Evolutionary conservation across 2,329 filamentous ascomycete genomes (phyloP), one percentile per base, ranked within the genome.

Genomic region (Neospermospora avenae): DNA sequence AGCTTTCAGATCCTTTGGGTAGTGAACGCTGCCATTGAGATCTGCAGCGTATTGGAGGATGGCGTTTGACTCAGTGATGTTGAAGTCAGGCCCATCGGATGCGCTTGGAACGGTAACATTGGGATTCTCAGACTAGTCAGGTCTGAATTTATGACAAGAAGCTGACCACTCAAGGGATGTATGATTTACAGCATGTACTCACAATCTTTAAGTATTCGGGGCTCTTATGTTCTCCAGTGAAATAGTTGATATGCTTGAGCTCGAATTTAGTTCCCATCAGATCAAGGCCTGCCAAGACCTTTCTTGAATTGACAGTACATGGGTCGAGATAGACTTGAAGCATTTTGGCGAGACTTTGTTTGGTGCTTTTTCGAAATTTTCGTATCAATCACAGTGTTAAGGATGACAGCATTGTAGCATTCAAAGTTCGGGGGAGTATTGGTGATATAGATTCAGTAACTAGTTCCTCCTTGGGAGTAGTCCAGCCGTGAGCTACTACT

Each of bases 11-110:
- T 64, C 60, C 22, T 57, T 62, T 10, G 62, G 62, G 51, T 64
- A 64, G 25, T 60, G n/a, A 18, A 48, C 10, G n/a, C 24, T 45
- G 13, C 44, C 39, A n/a, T 34, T 28, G 25, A 56, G 51, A 34
- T 64, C 62, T 25, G 62, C 62, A 14, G 62, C 62, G n/a, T 64
- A 64, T 35, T 64, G 62, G 6, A 64, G 34, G 8, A 64, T 64
- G 10, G 62, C 63, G 20, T 64, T 64, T 6, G 60, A 61, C 39
- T 64, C 63, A 20, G 58, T 62, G 34, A 64, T 60, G 20, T 42
- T 60, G 46, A 53, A 59, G 14, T 51, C 35, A 41, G 22, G 51
- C 1, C 60, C 60, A 14, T 64, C 63, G 5, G 39, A 34, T 10
- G 63, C 60, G 22, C 39, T 35, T 1, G 63, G 60, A n/a, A 63